Percentiles rank a stretch among this genome's conserved stretches.
Conservation (phyloP, 2,329 filamentous ascomycete genomes). For the Coccinonectria pachysandricola region DNA sequence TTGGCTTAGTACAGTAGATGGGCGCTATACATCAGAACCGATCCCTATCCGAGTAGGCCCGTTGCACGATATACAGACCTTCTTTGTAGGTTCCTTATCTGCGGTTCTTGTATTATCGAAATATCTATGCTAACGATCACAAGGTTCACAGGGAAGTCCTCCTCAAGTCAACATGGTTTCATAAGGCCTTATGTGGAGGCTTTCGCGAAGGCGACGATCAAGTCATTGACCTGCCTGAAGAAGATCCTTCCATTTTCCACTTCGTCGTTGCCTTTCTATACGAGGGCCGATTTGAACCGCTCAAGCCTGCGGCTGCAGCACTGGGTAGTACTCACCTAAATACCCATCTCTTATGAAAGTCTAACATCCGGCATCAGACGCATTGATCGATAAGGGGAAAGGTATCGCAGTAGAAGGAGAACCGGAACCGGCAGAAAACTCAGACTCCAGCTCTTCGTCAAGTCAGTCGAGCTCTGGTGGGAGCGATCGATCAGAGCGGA, state of each 20-base stretch:
- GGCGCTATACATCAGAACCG: slow-evolving; percentile 35
- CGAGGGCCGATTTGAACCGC: slow-evolving; percentile 35
- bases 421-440: slow-evolving; percentile 18
- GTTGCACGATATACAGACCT: slow-evolving; percentile 31
- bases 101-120: no score
- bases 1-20: slow-evolving; percentile 39
- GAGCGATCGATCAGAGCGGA: no score
- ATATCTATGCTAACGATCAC: no score
- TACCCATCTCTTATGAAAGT: not conserved
- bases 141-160: slow-evolving; percentile 39
- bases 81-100: slow-evolving; percentile 19
- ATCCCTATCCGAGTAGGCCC: slow-evolving; percentile 35
- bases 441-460: slow-evolving; percentile 24
- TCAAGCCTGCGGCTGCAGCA: slow-evolving; percentile 31
- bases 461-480: slow-evolving; percentile 8
- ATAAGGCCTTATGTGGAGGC: slow-evolving; percentile 35
- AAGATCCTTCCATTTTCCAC: slow-evolving; percentile 40
- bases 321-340: slow-evolving; percentile 20
- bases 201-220: slow-evolving; percentile 37
- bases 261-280: slow-evolving; percentile 42
- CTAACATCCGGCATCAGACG: slow-evolving; percentile 10
- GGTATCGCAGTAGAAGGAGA: slow-evolving; percentile 19
- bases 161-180: slow-evolving; percentile 36
- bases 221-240: slow-evolving; percentile 38
- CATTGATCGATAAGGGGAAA: slow-evolving; percentile 32